Evolutionary conservation across 179 eudicot genomes (phyloP).

Genomic region (Beta macrorhiza): DNA sequence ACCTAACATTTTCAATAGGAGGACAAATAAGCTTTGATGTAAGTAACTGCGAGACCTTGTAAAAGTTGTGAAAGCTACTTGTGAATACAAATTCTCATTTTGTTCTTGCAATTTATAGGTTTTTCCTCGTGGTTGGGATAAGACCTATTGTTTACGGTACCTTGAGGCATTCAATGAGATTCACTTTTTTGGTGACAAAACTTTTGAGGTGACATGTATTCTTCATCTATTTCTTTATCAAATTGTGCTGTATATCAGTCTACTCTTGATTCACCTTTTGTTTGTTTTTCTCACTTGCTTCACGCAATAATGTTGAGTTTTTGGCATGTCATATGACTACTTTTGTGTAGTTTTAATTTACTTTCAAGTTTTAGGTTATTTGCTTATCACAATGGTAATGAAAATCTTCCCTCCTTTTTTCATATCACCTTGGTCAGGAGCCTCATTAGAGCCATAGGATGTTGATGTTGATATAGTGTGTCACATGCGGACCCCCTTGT

Average conservation of each 20-base stretch:
- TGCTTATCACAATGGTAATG: neutral
- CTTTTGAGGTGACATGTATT: slow-evolving; percentile 63
- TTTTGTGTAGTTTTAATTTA: neutral
- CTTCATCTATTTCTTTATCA: neutral
- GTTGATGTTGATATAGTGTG: neutral
- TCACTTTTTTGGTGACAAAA: slow-evolving; percentile 97
- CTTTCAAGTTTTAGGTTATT: neutral
- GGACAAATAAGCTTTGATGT: slow-evolving; percentile 98
- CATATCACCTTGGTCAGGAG: neutral
- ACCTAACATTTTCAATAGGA: slow-evolving; percentile 86
- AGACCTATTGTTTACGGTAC: slow-evolving; percentile 82
- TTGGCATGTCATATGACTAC: neutral
- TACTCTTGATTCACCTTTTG: neutral
- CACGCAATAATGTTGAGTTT: neutral
- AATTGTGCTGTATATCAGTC: neutral
- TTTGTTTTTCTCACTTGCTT: neutral
- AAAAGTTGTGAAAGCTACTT: neutral
- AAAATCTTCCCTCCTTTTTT: neutral
- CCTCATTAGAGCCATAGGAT: neutral
- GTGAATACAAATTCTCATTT: neutral
- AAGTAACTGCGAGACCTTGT: slow-evolving; percentile 31
- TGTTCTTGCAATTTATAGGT: slow-evolving; percentile 42
- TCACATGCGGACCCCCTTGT: neutral
- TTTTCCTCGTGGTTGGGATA: slow-evolving; percentile 97
- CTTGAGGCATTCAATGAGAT: slow-evolving; percentile 70